Conservation (phyloP, 2,329 filamentous ascomycete species). For the Fusarium caatingaense region DNA sequence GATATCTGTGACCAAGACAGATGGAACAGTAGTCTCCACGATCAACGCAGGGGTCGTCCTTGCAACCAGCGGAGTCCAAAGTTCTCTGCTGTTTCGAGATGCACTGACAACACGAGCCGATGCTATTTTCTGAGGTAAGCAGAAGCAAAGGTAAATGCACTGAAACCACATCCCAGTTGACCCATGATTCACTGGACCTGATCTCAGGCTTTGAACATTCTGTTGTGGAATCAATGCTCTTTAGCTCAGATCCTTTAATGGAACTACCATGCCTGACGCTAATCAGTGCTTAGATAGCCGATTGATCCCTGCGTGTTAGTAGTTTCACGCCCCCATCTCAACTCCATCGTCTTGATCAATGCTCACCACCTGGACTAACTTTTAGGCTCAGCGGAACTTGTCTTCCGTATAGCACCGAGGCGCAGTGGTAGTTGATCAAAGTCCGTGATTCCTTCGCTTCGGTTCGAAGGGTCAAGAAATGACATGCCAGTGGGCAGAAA, state of each 20-base stretch:
- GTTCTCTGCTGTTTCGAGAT: background rate
- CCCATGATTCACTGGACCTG: background rate
- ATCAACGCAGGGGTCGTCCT: background rate
- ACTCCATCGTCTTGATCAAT: background rate
- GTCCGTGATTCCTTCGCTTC: background rate
- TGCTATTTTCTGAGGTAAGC: conserved; percentile 23
- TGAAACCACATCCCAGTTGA: background rate
- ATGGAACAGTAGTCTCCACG: background rate
- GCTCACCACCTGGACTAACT: background rate
- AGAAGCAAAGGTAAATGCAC: background rate
- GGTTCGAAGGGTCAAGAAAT: background rate
- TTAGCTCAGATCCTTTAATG: conserved; percentile 11
- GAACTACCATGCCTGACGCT: background rate
- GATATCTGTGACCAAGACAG: background rate
- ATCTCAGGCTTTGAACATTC: background rate
- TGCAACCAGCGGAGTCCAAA: background rate
- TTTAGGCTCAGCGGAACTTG: background rate
- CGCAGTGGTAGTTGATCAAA: background rate
- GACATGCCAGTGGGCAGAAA: background rate
- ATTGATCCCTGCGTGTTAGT: background rate
- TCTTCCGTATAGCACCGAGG: background rate
- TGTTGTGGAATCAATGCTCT: background rate
- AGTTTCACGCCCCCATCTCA: conserved; percentile 1
- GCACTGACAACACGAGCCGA: background rate
- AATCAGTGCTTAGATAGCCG: conserved; percentile 2